A percentile compares a stretch with the other conserved stretches of the same genome.
These are phyloP conservation scores for Rusavskia elegans DNA, from an alignment of 495 filamentous ascomycete genomes.

Conservation along the genomic window DNA sequence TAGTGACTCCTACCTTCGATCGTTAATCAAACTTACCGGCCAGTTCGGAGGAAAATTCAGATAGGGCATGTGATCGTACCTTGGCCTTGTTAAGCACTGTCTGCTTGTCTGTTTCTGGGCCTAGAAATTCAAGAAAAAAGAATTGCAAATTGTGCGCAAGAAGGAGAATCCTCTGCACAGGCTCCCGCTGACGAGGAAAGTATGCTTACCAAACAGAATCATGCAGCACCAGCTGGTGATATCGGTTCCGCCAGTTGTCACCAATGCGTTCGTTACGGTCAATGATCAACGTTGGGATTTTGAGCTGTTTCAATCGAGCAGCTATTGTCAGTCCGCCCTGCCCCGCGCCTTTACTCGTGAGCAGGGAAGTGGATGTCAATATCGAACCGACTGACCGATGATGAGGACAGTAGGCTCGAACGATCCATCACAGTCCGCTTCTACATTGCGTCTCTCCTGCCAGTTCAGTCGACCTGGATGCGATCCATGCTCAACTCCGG, in stretches of 20 bases:
- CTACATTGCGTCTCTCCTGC: slow-evolving; percentile 32
- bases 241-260: slow-evolving; percentile 58
- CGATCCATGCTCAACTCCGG: slow-evolving; percentile 30
- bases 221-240: slow-evolving; percentile 47
- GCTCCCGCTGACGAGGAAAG: background rate
- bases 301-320: slow-evolving; percentile 55
- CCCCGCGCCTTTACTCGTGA: slow-evolving; percentile 19
- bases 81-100: background rate
- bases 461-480: slow-evolving; percentile 33
- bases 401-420: slow-evolving; percentile 39
- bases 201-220: slow-evolving; percentile 48
- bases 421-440: slow-evolving; percentile 27
- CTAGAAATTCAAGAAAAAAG: background rate
- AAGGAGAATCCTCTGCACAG: background rate
- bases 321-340: slow-evolving; percentile 39
- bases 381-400: slow-evolving; percentile 24
- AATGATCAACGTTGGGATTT: slow-evolving; percentile 43
- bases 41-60: slow-evolving; percentile 50
- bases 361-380: slow-evolving; percentile 20
- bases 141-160: background rate
- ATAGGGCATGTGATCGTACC: slow-evolving; percentile 55
- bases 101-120: no score
- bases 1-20: background rate
- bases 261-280: slow-evolving; percentile 54
- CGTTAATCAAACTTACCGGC: slow-evolving; percentile 13